Base-by-base conservation (phyloP, 345 rosid species). In the Raphanus raphanistrum region DNA sequence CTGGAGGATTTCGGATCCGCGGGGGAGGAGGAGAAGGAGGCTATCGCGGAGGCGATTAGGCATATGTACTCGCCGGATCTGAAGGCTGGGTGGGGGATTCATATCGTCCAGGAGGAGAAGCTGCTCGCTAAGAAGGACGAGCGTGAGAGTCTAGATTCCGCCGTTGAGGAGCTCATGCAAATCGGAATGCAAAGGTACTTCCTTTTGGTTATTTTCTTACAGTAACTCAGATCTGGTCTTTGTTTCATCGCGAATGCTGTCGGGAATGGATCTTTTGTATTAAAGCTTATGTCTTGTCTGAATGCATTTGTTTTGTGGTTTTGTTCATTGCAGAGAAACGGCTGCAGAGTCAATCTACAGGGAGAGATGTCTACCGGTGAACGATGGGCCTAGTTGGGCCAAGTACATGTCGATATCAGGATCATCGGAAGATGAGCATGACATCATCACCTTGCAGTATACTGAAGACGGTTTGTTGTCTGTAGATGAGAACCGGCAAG, bases 61-160 rank as follows among this genome's bases (percentile, higher is more conserved):
- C 93, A 96, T 38, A 87, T 96, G 98, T 96, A 96, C 76, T 85
- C 92, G 66, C 98, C 99, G 83, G 99, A 93, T 96, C 93, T 96
- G 93, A 89, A 82, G 66, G 89, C 35, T n/a, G 99, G 99, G 4
- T 96, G 99, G 99, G 98, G 99, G 71, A 84, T 96, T 77, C 99
- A 96, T 45, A 89, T 96, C 6, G 93, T 96, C 10, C 98, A 96
- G 78, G 99, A 96, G 82, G 88, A 87, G 52, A 96, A 96, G 83
- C 33, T 96, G 67, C 80, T 96, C 71, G 96, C 94, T 12, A 87
- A 80, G 77, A 93, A 91, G 61, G 86, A 82, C 25, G 96, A 91
- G 55, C 94, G 99, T 35, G 83, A 79, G 4, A 72, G 80, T 32
- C 78, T 96, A 32, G 99, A 96, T 73, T 81, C 91, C 48, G 90